phyloP scores from a whole-genome alignment of 106 monocot genomes.

The Vanilla planifolia region DNA sequence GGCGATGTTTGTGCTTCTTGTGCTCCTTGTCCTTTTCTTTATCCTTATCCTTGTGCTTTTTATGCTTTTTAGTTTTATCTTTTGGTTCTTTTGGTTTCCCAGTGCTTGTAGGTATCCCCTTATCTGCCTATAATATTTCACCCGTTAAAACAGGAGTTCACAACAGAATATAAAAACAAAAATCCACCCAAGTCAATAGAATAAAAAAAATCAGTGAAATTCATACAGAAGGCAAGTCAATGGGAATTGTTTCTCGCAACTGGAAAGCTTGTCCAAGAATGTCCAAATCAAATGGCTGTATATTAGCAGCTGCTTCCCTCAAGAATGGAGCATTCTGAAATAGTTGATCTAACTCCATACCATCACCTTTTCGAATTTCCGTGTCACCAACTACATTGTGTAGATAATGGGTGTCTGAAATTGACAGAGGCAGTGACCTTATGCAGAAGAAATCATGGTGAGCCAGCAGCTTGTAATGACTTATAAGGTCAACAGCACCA shows the following conservation, averaged over 20 bases:
- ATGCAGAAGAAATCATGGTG: slow-evolving; percentile 97
- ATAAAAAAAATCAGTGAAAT: slow-evolving; percentile 14
- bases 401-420: slow-evolving; percentile 95
- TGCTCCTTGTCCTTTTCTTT: slow-evolving; percentile 86
- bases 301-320: slow-evolving; percentile 52
- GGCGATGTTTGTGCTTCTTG: slow-evolving; percentile 90
- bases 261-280: slow-evolving; percentile 79
- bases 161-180: background rate
- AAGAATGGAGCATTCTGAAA: slow-evolving; percentile 55
- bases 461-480: slow-evolving; percentile 67
- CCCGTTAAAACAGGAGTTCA: background rate
- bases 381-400: slow-evolving; percentile 93
- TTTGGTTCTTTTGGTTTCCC: slow-evolving; percentile 68
- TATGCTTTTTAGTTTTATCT: slow-evolving; percentile 84
- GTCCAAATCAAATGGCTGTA: slow-evolving; percentile 78
- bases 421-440: slow-evolving; percentile 58
- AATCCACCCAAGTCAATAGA: background rate
- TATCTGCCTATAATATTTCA: slow-evolving; percentile 43
- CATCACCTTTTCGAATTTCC: slow-evolving; percentile 91
- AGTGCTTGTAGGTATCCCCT: slow-evolving; percentile 66
- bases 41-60: slow-evolving; percentile 88
- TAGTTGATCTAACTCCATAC: slow-evolving; percentile 92
- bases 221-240: slow-evolving; percentile 86
- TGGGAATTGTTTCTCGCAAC: slow-evolving; percentile 67
- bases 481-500: slow-evolving; percentile 90